Percentiles rank a stretch among this genome's conserved stretches.
phyloP scores from a whole-genome alignment of 2,329 filamentous ascomycete species.

The Phaeosphaeriaceae sp. region DNA sequence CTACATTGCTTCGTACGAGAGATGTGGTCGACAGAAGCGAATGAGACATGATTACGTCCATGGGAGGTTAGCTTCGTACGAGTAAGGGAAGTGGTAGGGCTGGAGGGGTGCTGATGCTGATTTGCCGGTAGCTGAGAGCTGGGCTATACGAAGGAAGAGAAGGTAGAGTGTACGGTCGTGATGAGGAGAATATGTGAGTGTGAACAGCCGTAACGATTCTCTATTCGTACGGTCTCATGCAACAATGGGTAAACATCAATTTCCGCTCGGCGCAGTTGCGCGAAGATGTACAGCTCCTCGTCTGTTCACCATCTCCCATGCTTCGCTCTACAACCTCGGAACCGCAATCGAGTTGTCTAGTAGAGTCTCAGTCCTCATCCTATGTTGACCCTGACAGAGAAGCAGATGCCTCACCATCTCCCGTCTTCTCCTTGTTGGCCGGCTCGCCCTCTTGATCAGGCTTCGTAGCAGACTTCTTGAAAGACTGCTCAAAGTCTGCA shows the following conservation, averaged over 20 bases:
- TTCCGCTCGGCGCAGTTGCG: no score
- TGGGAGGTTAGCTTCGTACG: no score
- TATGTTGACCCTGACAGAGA: conserved; percentile 42
- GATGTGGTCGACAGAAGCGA: background rate
- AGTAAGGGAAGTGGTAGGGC: no score
- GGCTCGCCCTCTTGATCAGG: conserved; percentile 45
- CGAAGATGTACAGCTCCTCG: background rate
- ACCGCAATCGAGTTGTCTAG: conserved; percentile 2
- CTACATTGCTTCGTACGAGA: background rate
- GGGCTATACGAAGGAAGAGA: no score
- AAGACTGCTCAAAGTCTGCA: conserved; percentile 91
- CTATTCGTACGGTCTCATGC: no score
- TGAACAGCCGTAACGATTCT: no score
- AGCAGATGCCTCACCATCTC: conserved; percentile 29
- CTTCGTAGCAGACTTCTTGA: conserved; percentile 64
- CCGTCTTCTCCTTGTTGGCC: conserved; percentile 42
- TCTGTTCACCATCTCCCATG: background rate
- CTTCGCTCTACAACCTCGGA: background rate
- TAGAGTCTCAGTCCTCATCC: conserved; percentile 7
- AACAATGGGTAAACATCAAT: no score
- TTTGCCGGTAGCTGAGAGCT: no score
- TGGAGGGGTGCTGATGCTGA: no score
- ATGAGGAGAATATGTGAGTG: no score
- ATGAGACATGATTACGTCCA: background rate
- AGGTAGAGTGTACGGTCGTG: no score